These are phyloP conservation scores for Penicillium canariense DNA, from an alignment of 495 filamentous ascomycete genomes.

Conservation along the genomic window DNA sequence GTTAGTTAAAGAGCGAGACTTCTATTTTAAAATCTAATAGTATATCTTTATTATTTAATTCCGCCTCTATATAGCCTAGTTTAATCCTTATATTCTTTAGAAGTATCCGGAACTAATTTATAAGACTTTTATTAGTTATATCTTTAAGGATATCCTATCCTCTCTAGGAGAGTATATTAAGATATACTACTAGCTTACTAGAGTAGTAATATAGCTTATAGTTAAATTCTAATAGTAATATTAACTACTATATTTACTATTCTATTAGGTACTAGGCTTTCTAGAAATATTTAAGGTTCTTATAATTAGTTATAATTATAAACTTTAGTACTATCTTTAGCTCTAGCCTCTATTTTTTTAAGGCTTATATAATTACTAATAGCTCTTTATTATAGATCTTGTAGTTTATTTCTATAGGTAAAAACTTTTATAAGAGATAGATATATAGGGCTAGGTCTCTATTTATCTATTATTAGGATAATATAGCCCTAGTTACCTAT, in stretches of 20 bases:
- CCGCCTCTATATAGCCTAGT: no score
- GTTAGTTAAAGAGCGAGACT: not conserved
- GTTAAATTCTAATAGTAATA: not conserved
- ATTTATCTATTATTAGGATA: constrained; percentile 1
- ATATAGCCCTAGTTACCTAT: not conserved
- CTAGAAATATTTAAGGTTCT: not conserved
- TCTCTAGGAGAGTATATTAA: not conserved
- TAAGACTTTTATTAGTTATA: not conserved
- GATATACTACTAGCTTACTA: not conserved
- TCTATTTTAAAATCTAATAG: no score
- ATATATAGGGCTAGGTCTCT: constrained; percentile 8
- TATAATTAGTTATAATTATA: not conserved
- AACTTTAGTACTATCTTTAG: not conserved
- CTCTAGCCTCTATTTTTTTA: constrained; percentile 26
- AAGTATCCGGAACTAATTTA: not conserved
- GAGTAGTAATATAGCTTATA: not conserved
- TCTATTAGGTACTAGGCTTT: not conserved
- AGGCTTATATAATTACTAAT: constrained; percentile 23
- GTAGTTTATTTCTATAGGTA: constrained; percentile 31
- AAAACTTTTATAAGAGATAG: constrained; percentile 27
- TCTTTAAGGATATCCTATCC: not conserved
- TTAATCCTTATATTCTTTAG: no score
- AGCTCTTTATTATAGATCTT: constrained; percentile 32
- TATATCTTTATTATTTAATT: not conserved
- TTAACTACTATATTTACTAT: not conserved